phyloP scores from a whole-genome alignment of 1,139 yeast species.

The Candida tetrigidarum region DNA sequence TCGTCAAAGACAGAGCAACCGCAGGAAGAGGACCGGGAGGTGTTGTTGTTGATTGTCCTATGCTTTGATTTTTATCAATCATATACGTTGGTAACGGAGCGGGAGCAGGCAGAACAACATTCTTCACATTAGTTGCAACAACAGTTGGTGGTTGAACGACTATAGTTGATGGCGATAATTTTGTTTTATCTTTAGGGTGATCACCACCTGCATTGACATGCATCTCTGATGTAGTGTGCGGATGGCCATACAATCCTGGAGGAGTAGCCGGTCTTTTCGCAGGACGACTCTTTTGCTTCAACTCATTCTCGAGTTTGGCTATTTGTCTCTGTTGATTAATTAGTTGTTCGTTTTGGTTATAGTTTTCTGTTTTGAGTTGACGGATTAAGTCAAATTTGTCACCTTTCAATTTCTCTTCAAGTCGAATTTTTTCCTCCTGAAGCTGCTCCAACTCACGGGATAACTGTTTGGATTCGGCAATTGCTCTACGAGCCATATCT shows the following conservation, averaged over 20 bases:
- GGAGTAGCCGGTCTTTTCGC: constrained; percentile 25
- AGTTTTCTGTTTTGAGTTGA: constrained; percentile 17
- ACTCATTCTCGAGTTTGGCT: constrained; percentile 21
- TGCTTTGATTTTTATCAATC: not conserved
- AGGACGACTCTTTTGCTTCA: not conserved
- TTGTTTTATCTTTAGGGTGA: not conserved
- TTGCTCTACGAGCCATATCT: constrained; percentile 38
- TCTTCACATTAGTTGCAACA: not conserved
- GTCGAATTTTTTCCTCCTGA: constrained; percentile 28
- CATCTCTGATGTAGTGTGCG: not conserved
- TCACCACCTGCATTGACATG: constrained; percentile 1
- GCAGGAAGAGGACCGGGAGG: too few species aligned
- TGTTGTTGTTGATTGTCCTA: not conserved
- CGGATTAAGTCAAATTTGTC: constrained; percentile 20
- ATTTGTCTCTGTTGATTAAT: constrained; percentile 27
- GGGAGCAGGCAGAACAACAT: constrained; percentile 8
- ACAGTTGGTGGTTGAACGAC: not conserved
- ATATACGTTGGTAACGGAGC: constrained; percentile 8
- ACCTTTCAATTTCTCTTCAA: constrained; percentile 27
- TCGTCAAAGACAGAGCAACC: too few species aligned
- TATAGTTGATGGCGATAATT: constrained; percentile 1
- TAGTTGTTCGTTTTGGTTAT: constrained; percentile 20
- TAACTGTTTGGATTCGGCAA: constrained; percentile 34
- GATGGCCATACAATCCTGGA: constrained; percentile 16
- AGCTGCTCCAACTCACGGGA: constrained; percentile 25